A percentile compares a stretch with the other conserved stretches of the same genome.
Conservation (phyloP, 108 stramenopile species). For the Cylindrotheca fusiformis region DNA sequence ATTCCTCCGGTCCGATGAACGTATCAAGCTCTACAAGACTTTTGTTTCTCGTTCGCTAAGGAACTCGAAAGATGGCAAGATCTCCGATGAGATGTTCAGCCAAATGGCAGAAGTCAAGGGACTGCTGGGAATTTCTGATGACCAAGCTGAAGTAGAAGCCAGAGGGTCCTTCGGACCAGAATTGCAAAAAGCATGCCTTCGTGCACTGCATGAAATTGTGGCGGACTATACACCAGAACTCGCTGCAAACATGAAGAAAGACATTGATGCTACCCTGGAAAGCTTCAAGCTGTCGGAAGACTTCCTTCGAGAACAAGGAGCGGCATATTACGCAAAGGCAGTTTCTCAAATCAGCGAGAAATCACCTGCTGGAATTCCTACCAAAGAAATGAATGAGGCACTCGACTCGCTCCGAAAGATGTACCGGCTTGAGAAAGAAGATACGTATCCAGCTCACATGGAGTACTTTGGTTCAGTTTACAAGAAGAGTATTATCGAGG, state of each 20-base stretch:
- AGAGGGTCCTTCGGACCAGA: slow-evolving; percentile 72
- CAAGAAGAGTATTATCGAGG: slow-evolving; percentile 76
- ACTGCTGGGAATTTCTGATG: slow-evolving; percentile 66
- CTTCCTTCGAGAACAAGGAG: slow-evolving; percentile 55
- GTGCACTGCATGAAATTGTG: slow-evolving; percentile 61
- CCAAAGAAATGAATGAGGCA: slow-evolving; percentile 52
- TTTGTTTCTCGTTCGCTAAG: slow-evolving; percentile 64
- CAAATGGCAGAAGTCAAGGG: slow-evolving; percentile 54
- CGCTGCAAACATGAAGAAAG: slow-evolving; percentile 61
- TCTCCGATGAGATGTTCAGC: slow-evolving; percentile 57
- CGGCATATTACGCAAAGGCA: slow-evolving; percentile 62
- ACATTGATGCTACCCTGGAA: slow-evolving; percentile 43
- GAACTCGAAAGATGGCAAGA: slow-evolving; percentile 48
- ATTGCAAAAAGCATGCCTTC: slow-evolving; percentile 52
- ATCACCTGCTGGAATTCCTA: slow-evolving; percentile 72
- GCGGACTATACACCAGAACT: slow-evolving; percentile 64
- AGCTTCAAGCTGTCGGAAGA: slow-evolving; percentile 60
- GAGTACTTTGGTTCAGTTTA: slow-evolving; percentile 70
- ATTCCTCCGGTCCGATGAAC: slow-evolving; percentile 51
- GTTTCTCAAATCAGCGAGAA: slow-evolving; percentile 42
- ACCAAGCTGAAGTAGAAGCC: slow-evolving; percentile 58
- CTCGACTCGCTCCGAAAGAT: slow-evolving; percentile 58
- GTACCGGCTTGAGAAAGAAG: slow-evolving; percentile 49
- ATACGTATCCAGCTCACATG: slow-evolving; percentile 52
- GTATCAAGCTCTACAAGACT: slow-evolving; percentile 73